Evolutionary conservation across 768 basidiomycete genomes (phyloP).

Genomic region (Neoboletus subvelutipes): DNA sequence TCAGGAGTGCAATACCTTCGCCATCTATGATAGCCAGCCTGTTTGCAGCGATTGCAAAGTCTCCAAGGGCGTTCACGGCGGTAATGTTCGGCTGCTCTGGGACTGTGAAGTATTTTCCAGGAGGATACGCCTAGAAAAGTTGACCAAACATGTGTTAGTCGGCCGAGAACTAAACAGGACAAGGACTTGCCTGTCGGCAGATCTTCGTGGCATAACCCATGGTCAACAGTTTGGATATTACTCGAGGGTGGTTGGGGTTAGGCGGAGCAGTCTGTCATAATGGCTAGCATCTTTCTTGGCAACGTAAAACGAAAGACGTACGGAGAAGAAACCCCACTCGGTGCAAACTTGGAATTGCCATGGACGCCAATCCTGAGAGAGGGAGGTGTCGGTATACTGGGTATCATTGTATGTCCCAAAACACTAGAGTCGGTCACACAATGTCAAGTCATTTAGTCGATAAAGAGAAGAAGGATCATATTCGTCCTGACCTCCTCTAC

Average conservation of each 20-base stretch:
- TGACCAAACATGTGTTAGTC: background rate
- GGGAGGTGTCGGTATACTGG: slow-evolving; percentile 57
- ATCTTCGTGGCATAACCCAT: slow-evolving; percentile 69
- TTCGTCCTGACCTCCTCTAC: slow-evolving; percentile 49
- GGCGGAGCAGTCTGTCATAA: slow-evolving; percentile 66
- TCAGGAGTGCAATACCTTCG: slow-evolving; percentile 48
- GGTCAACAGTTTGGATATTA: slow-evolving; percentile 77
- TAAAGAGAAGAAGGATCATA: background rate
- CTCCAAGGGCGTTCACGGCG: slow-evolving; percentile 81
- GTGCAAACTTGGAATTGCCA: slow-evolving; percentile 95
- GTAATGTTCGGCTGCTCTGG: slow-evolving; percentile 77
- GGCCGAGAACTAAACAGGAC: background rate
- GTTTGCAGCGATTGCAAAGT: slow-evolving; percentile 78
- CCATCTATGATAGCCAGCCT: slow-evolving; percentile 87
- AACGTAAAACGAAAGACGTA: slow-evolving; percentile 31
- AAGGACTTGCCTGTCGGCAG: slow-evolving; percentile 55
- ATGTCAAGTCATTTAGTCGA: background rate
- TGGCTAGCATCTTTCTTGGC: background rate
- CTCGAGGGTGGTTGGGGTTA: slow-evolving; percentile 62
- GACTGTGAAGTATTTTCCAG: slow-evolving; percentile 72
- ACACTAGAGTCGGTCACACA: slow-evolving; percentile 48
- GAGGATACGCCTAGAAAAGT: slow-evolving; percentile 61
- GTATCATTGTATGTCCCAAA: slow-evolving; percentile 80
- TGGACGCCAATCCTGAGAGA: slow-evolving; percentile 77
- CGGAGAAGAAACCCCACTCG: slow-evolving; percentile 93